Conservation (phyloP, 2,329 filamentous ascomycete species). For the Colletotrichum melonis region DNA sequence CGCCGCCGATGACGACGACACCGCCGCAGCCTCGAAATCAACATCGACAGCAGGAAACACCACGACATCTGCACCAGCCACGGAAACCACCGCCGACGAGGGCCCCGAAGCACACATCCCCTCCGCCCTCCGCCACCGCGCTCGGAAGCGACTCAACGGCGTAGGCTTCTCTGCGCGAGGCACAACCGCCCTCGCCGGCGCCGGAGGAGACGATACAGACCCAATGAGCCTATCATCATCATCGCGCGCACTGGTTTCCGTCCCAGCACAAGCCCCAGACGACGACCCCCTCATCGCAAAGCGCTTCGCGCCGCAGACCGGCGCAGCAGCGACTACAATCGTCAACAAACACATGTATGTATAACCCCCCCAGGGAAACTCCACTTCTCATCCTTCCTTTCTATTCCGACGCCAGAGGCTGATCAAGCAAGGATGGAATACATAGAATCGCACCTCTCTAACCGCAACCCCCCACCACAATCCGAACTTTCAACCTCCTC, state of each 20-base stretch:
- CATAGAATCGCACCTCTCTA: conserved; percentile 84
- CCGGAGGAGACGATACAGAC: conserved; percentile 40
- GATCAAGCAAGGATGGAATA: conserved; percentile 84
- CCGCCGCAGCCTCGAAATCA: neutral
- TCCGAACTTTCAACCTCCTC: conserved; percentile 31
- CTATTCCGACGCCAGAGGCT: conserved; percentile 56
- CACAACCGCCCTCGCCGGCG: conserved; percentile 38
- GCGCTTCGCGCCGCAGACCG: conserved; percentile 80
- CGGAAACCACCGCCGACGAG: conserved; percentile 24
- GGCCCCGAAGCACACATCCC: conserved; percentile 10
- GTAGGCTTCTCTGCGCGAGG: conserved; percentile 63
- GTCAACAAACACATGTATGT: conserved; percentile 86
- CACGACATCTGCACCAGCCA: conserved; percentile 21
- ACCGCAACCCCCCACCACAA: conserved; percentile 56
- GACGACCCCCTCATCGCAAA: conserved; percentile 43
- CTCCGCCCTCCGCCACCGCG: conserved; percentile 55
- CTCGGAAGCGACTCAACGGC: conserved; percentile 62
- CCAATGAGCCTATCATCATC: conserved; percentile 31
- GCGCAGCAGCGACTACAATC: conserved; percentile 68
- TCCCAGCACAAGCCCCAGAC: conserved; percentile 47
- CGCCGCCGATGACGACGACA: conserved; percentile 38
- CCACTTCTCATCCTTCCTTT: no score
- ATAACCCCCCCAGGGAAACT: neutral
- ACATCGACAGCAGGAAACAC: conserved; percentile 10
- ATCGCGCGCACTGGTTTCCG: conserved; percentile 36